These are phyloP conservation scores for Coriolopsis trogii DNA, from an alignment of 1,284 basidiomycete species.

Conservation along the genomic window DNA sequence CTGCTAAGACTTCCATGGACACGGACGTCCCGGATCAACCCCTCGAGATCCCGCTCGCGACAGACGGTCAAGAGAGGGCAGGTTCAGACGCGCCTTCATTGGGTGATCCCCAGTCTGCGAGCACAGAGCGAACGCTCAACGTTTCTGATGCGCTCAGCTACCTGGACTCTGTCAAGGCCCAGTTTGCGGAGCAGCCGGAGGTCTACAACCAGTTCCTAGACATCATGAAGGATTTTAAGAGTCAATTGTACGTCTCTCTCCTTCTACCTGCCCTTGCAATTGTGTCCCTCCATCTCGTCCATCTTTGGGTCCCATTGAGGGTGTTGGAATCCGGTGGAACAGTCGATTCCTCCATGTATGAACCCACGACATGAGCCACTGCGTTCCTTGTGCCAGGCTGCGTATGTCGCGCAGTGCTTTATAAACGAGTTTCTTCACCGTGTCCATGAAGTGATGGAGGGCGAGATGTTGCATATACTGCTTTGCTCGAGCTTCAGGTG, in stretches of 20 bases:
- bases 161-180: slow-evolving; percentile 89
- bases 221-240: slow-evolving; percentile 99
- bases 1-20: neutral
- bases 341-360: too few relatives aligned
- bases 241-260: slow-evolving; percentile 67
- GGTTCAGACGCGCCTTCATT: neutral
- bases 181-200: slow-evolving; percentile 87
- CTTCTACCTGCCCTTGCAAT: too few relatives aligned
- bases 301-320: too few relatives aligned
- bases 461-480: too few relatives aligned
- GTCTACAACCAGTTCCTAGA: slow-evolving; percentile 96
- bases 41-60: neutral
- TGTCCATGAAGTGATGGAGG: too few relatives aligned
- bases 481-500: too few relatives aligned
- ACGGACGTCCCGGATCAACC: neutral
- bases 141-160: slow-evolving; percentile 93
- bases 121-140: slow-evolving; percentile 59
- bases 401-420: too few relatives aligned
- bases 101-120: neutral
- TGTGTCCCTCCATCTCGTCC: too few relatives aligned
- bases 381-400: too few relatives aligned
- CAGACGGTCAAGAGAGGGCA: neutral
- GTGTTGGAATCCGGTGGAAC: too few relatives aligned
- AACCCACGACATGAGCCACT: too few relatives aligned
- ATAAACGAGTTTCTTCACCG: too few relatives aligned